Percentiles rank a stretch among this genome's conserved stretches.
Evolutionary conservation across 169 alveolate species (phyloP).

Genomic region (Plasmodium ovale): DNA sequence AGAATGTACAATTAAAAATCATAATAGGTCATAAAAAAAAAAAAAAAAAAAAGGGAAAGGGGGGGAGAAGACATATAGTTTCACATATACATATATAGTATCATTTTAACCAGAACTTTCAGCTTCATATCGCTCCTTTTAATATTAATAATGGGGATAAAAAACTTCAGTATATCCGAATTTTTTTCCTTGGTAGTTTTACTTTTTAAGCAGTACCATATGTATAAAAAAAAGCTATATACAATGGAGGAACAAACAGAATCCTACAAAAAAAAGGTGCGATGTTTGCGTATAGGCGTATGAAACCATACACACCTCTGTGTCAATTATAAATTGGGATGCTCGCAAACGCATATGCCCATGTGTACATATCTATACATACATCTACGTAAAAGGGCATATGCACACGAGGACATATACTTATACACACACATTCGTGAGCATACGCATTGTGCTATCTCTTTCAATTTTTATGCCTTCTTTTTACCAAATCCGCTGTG

Average conservation of each 20-base stretch:
- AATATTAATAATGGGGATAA: slow-evolving; percentile 75
- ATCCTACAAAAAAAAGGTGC: slow-evolving; percentile 35
- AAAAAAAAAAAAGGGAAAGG: not conserved
- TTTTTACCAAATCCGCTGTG: slow-evolving; percentile 75
- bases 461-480: slow-evolving; percentile 4
- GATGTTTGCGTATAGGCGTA: too few species aligned
- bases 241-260: slow-evolving; percentile 72
- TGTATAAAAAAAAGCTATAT: slow-evolving; percentile 65
- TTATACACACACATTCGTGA: not conserved
- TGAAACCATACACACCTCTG: too few species aligned
- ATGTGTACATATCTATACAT: not conserved
- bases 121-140: slow-evolving; percentile 63
- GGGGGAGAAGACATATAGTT: not conserved
- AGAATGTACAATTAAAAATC: not conserved
- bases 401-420: not conserved
- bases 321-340: too few species aligned
- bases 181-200: slow-evolving; percentile 17
- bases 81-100: not conserved
- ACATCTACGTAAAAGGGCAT: not conserved
- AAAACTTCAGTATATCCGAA: slow-evolving; percentile 22
- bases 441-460: not conserved
- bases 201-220: slow-evolving; percentile 64
- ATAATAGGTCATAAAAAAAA: too few species aligned
- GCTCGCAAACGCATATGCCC: not conserved
- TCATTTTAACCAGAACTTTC: slow-evolving; percentile 57